Evolutionary conservation across 495 filamentous ascomycete genomes (phyloP).

Genomic region (Aspergillus nidulans): DNA sequence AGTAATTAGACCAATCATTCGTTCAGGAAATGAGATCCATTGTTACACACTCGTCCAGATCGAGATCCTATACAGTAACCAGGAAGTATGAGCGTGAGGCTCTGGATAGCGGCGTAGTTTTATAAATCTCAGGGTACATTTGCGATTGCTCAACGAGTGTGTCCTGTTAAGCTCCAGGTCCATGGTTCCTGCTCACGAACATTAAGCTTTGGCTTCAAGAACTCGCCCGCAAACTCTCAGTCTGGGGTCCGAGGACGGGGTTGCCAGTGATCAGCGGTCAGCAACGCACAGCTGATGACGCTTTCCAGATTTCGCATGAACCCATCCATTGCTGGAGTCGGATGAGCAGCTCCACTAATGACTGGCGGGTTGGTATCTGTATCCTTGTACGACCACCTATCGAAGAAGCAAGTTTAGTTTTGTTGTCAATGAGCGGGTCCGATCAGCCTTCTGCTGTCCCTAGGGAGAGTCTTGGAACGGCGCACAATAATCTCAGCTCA

Average conservation of each 20-base stretch:
- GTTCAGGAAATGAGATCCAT: neutral
- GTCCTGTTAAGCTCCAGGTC: neutral
- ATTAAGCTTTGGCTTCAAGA: neutral
- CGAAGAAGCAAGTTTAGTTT: neutral
- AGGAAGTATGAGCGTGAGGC: neutral
- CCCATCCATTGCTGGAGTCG: neutral
- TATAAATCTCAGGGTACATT: neutral
- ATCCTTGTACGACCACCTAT: neutral
- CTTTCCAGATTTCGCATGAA: constrained; percentile 4
- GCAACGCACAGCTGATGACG: neutral
- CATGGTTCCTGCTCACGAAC: neutral
- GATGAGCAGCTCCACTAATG: constrained; percentile 17
- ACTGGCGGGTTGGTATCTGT: constrained; percentile 11
- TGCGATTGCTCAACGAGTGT: neutral
- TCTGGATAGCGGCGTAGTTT: neutral
- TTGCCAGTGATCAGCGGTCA: constrained; percentile 16
- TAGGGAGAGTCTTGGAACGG: neutral
- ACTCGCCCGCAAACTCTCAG: neutral
- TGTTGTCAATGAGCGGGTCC: neutral
- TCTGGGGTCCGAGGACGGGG: neutral
- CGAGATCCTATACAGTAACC: neutral
- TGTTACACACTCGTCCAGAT: neutral
- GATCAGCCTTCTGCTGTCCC: neutral
- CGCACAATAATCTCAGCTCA: neutral
- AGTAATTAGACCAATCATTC: neutral